Percentiles rank a stretch among this genome's conserved stretches.
Conservation (phyloP, 2,329 filamentous ascomycete genomes). For the Aspergillus bombycis region DNA sequence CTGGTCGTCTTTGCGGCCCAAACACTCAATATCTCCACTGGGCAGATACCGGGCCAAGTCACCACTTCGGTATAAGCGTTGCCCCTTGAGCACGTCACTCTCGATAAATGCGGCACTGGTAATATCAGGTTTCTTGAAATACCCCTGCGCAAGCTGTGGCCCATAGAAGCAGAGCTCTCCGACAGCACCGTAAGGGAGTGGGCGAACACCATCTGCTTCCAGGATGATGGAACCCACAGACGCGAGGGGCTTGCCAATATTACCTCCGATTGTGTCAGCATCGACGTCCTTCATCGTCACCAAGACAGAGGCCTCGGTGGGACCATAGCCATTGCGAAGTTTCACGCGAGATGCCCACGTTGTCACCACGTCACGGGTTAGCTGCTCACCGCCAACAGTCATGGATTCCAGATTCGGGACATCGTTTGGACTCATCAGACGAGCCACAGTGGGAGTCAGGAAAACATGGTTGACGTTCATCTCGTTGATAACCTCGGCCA, state of each 20-base stretch:
- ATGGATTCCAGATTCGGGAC: slow-evolving; percentile 14
- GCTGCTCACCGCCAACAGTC: slow-evolving; percentile 16
- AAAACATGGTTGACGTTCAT: slow-evolving; percentile 9
- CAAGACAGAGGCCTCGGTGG: slow-evolving; percentile 20
- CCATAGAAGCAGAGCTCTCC: background rate
- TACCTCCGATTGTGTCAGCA: background rate
- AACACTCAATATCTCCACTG: background rate
- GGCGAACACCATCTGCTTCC: background rate
- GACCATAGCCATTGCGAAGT: slow-evolving; percentile 21
- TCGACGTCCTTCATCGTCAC: slow-evolving; percentile 13
- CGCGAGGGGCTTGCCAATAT: background rate
- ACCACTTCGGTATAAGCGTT: background rate
- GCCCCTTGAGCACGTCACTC: background rate
- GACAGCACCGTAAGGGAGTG: background rate
- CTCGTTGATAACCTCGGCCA: slow-evolving; percentile 11
- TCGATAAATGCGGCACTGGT: background rate
- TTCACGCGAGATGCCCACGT: slow-evolving; percentile 10
- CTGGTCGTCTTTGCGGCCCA: slow-evolving; percentile 61
- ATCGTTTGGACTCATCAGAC: slow-evolving; percentile 12
- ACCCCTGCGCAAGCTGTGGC: background rate
- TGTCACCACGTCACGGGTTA: slow-evolving; percentile 16
- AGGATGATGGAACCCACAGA: background rate
- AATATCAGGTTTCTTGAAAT: background rate
- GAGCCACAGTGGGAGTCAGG: slow-evolving; percentile 13
- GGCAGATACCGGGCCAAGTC: background rate